Percentiles rank a stretch among this genome's conserved stretches.
Conservation (phyloP, 495 filamentous ascomycete genomes). For the Penicillium chermesinum region DNA sequence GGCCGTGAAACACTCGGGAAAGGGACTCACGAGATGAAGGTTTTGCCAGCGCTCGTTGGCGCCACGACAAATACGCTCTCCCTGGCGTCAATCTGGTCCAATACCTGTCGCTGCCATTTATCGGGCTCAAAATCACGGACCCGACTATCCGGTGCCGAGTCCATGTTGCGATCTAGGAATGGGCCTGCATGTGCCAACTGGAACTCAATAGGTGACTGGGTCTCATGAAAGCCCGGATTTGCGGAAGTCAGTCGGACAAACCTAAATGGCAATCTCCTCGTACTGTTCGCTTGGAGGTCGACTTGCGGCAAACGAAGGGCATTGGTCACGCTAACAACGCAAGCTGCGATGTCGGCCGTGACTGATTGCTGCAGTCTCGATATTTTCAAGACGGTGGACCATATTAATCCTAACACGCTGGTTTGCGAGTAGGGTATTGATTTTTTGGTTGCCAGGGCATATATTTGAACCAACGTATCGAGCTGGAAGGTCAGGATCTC, state of each 20-base stretch:
- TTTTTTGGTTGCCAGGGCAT: conserved; percentile 10
- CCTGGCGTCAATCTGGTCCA: conserved; percentile 65
- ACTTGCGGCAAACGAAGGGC: conserved; percentile 20
- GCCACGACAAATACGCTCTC: conserved; percentile 70
- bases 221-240: conserved; percentile 16
- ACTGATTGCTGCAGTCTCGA: conserved; percentile 17
- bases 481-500: conserved; percentile 47
- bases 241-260: conserved; percentile 29
- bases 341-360: conserved; percentile 19
- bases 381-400: conserved; percentile 16
- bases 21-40: conserved; percentile 45
- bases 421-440: not conserved
- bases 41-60: conserved; percentile 66
- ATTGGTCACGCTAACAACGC: conserved; percentile 21
- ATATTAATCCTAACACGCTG: conserved; percentile 9
- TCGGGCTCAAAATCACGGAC: conserved; percentile 65
- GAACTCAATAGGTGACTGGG: conserved; percentile 44
- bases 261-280: conserved; percentile 23
- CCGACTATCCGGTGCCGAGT: conserved; percentile 58
- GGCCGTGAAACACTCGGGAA: no score
- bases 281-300: conserved; percentile 1
- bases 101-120: conserved; percentile 67
- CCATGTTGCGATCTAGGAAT: conserved; percentile 68
- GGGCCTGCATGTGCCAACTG: conserved; percentile 64
- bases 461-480: conserved; percentile 33